Conservation (phyloP, 2,329 filamentous ascomycete species). For the Ceratocystis papillata region DNA sequence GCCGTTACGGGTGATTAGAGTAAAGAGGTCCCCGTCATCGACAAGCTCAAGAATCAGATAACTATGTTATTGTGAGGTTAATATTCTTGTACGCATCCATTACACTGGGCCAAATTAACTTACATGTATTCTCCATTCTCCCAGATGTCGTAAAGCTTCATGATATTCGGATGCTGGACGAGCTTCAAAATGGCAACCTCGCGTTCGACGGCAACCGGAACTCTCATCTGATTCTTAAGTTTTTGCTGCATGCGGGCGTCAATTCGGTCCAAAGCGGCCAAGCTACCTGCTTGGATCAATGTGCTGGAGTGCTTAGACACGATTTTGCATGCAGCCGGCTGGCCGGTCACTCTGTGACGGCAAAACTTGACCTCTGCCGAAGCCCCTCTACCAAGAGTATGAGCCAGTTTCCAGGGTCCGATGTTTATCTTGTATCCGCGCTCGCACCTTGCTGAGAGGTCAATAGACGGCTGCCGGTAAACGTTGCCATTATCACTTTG, state of each 20-base stretch:
- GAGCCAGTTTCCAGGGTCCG: slow-evolving; percentile 87
- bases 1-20: slow-evolving; percentile 66
- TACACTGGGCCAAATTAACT: slow-evolving; percentile 31
- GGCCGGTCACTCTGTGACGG: slow-evolving; percentile 64
- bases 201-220: slow-evolving; percentile 81
- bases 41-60: slow-evolving; percentile 93
- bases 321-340: slow-evolving; percentile 88
- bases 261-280: slow-evolving; percentile 69
- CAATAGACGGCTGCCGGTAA: neutral
- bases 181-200: slow-evolving; percentile 97
- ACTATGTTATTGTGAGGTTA: slow-evolving; percentile 36
- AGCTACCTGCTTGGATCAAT: slow-evolving; percentile 72
- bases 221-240: slow-evolving; percentile 53
- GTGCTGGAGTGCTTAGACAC: slow-evolving; percentile 73
- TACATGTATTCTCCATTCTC: slow-evolving; percentile 92
- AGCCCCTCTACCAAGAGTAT: slow-evolving; percentile 77
- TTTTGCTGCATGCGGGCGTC: slow-evolving; percentile 47
- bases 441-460: slow-evolving; percentile 30
- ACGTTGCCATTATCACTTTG: neutral
- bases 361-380: slow-evolving; percentile 81
- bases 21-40: slow-evolving; percentile 67
- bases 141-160: slow-evolving; percentile 93
- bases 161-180: slow-evolving; percentile 88
- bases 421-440: slow-evolving; percentile 59
- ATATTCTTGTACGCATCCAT: too few relatives aligned